Evolutionary conservation across 2,329 filamentous ascomycete species (phyloP).

Genomic region (Ceratocystis ficicola): DNA sequence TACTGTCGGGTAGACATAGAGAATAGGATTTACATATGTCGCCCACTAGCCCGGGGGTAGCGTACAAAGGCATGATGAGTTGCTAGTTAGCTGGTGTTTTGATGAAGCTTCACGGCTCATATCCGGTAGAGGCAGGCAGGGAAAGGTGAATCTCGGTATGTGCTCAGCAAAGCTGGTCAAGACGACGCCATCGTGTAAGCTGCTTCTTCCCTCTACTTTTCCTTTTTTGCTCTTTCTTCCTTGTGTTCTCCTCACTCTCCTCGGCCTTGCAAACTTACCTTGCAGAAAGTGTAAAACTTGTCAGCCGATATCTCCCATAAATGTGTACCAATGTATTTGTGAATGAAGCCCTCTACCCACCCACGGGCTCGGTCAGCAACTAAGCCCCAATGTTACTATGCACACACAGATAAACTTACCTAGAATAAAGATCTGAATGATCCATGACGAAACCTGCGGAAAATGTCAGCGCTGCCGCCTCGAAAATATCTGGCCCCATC

Average conservation of each 20-base stretch:
- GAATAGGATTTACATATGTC: conserved; percentile 4
- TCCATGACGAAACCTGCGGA: background rate
- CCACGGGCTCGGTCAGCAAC: background rate
- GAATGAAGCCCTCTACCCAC: background rate
- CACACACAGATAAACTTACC: background rate
- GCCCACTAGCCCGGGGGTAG: background rate
- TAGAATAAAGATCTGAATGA: background rate
- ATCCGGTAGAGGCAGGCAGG: background rate
- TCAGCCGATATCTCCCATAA: background rate
- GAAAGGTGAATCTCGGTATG: background rate
- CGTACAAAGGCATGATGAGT: background rate
- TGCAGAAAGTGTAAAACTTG: background rate
- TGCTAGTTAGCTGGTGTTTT: background rate
- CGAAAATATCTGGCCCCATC: background rate
- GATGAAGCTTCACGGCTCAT: background rate
- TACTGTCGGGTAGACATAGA: background rate
- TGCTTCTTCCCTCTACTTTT: background rate
- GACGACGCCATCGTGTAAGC: too few relatives aligned
- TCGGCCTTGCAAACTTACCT: background rate
- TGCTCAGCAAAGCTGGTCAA: background rate
- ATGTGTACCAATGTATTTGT: background rate
- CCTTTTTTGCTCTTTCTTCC: too few relatives aligned
- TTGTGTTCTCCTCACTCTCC: too few relatives aligned
- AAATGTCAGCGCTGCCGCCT: background rate
- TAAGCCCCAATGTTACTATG: background rate